These are phyloP conservation scores for Hevea brasiliensis DNA, from an alignment of 345 rosid species.

Conservation along the genomic window DNA sequence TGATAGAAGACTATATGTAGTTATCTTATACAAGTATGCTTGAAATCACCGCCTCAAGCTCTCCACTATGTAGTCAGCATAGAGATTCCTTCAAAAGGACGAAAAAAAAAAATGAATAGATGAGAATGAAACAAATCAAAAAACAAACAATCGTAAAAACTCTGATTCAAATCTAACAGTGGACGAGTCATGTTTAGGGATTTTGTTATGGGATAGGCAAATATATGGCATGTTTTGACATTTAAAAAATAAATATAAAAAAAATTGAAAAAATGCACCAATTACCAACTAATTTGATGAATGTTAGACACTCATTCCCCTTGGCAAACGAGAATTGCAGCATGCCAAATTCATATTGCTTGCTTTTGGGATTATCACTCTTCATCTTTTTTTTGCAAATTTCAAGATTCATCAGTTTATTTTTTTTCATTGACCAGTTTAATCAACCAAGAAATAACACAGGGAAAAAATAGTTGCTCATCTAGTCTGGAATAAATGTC, in stretches of 20 bases:
- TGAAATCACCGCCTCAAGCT: conserved; percentile 27
- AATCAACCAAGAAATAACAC: too few species aligned
- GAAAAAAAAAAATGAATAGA: background rate
- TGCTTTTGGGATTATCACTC: too few species aligned
- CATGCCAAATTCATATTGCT: too few species aligned
- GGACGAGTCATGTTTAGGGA: background rate
- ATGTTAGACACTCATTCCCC: too few species aligned
- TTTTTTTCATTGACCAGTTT: too few species aligned
- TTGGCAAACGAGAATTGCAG: too few species aligned
- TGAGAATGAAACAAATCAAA: too few species aligned
- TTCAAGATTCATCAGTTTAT: too few species aligned
- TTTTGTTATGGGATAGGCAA: background rate
- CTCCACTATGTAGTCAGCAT: conserved; percentile 35
- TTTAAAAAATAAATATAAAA: too few species aligned
- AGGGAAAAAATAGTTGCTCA: too few species aligned
- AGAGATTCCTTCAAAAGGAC: conserved; percentile 26
- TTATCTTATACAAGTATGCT: conserved; percentile 6
- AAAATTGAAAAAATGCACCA: background rate
- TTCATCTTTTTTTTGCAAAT: too few species aligned
- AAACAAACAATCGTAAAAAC: background rate
- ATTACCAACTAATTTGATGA: background rate
- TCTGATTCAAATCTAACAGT: background rate
- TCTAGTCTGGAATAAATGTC: too few species aligned
- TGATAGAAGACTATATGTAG: background rate
- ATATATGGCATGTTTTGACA: background rate